Percentiles rank a stretch among this genome's conserved stretches.
phyloP scores from a whole-genome alignment of 345 rosid species.

The Euphorbia pulcherrima region DNA sequence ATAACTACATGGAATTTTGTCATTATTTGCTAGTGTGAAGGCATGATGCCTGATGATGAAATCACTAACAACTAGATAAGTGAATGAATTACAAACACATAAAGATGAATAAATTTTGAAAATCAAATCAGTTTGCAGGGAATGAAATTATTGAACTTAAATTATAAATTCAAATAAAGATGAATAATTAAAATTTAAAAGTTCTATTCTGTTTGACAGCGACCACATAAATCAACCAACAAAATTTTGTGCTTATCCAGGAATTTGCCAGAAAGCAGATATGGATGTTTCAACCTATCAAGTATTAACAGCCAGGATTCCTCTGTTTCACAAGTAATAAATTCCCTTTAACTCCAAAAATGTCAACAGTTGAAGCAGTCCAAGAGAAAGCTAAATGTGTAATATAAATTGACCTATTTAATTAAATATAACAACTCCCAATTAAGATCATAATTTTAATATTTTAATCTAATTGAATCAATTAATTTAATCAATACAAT shows the following conservation, averaged over 20 bases:
- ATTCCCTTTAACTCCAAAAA: background rate
- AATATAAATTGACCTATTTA: background rate
- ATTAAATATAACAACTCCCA: background rate
- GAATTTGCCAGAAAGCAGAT: conserved; percentile 12
- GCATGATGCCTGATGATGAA: background rate
- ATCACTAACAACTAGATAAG: background rate
- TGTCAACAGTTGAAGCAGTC: conserved; percentile 7
- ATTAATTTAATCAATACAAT: no score
- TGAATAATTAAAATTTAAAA: background rate
- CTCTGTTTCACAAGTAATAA: background rate
- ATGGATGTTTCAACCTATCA: background rate
- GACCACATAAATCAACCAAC: conserved; percentile 8
- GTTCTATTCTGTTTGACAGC: background rate
- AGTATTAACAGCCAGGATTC: background rate
- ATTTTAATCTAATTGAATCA: no score
- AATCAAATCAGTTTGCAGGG: background rate
- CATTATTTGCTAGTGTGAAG: background rate
- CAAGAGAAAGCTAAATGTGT: no score
- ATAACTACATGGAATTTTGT: background rate
- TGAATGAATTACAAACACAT: background rate
- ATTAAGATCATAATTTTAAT: background rate
- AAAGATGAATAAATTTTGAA: background rate
- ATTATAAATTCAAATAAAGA: background rate
- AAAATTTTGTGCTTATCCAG: conserved; percentile 14
- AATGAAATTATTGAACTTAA: conserved; percentile 3